Conservation (phyloP, 1,139 yeast genomes). For the Yamadazyma kanchanaburiensis region DNA sequence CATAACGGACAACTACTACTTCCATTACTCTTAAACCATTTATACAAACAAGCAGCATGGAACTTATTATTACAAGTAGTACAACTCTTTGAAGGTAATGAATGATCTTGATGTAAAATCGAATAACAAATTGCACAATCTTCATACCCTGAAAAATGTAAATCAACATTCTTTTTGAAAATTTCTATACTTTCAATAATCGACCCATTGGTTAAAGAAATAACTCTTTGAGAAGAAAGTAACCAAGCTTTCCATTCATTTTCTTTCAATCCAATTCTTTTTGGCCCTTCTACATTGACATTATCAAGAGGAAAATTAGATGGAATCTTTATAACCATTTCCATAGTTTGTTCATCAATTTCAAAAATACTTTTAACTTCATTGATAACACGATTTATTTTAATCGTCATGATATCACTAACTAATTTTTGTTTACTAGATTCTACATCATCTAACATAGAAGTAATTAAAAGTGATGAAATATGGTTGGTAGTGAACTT, state of each 20-base stretch:
- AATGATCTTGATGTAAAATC: constrained; percentile 83
- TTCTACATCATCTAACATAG: constrained; percentile 57
- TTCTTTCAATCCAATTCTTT: constrained; percentile 86
- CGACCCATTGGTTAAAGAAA: constrained; percentile 73
- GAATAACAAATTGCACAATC: constrained; percentile 97
- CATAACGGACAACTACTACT: constrained; percentile 93
- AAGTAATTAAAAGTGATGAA: constrained; percentile 61
- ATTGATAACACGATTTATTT: constrained; percentile 56
- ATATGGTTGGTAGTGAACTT: constrained; percentile 57
- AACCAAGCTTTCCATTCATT: constrained; percentile 96
- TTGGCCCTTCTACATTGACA: constrained; percentile 72
- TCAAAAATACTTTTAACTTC: constrained; percentile 74
- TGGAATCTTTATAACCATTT: constrained; percentile 73
- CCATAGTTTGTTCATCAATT: constrained; percentile 88
- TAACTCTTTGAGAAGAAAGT: constrained; percentile 80
- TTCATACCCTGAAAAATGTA: constrained; percentile 88
- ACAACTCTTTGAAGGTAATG: constrained; percentile 86
- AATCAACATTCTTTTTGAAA: constrained; percentile 73
- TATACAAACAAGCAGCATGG: constrained; percentile 95
- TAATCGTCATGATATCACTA: constrained; percentile 50
- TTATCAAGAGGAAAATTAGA: constrained; percentile 69
- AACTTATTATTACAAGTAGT: constrained; percentile 89
- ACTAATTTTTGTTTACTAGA: constrained; percentile 31
- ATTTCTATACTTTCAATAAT: constrained; percentile 78
- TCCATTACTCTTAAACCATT: constrained; percentile 96